Base-by-base conservation (phyloP, 164 flowering plant genomes). In the Nelumbo lutea region DNA sequence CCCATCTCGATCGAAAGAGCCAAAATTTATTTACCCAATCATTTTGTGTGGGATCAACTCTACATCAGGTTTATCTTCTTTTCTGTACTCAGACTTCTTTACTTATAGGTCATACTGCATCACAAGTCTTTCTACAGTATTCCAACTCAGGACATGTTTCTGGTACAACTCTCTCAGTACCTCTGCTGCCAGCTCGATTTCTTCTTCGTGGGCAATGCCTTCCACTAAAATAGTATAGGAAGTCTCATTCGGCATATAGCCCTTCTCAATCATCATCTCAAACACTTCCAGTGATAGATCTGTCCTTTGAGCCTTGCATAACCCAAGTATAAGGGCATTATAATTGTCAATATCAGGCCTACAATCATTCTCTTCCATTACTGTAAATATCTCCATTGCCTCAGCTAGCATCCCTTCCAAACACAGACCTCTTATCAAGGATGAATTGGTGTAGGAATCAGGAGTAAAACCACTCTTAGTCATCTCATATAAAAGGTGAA, bases 361-460 rank as follows among this genome's bases (percentile, higher is more conserved):
- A 59, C 65, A 69, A 4, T 78, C 72, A 65, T 75, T 75, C 70
- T 90, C 96, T 75, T 90, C 96, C 96, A 92, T 79, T 8, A 86
- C 66, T 6, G n/a, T 43, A 44, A 88, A 80, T n/a, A 95, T 80
- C 73, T 77, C 81, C 67, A 87, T 59, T 5, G 93, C 98, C 67
- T 76, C 94, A 59, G 84, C 79, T 6, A 92, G 62, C 97, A 90
- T 88, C 65, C 92, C 90, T 72, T 95, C 97, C 83, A 76, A 3
- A 63, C 96, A 95, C 56, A 95, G 61, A n/a, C 98, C 97, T 77
- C 89, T 80, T 63, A 92, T 85, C 76, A 92, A 70, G 15, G 92
- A 84, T 6, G 96, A 89, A 73, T 84, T 87, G 0, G 91, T 90
- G 57, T 78, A 85, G 1, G 96, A 77, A 62, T 92, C 96, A 1